Base-by-base conservation (phyloP, 345 rosid species). In the Kernera saxatilis region DNA sequence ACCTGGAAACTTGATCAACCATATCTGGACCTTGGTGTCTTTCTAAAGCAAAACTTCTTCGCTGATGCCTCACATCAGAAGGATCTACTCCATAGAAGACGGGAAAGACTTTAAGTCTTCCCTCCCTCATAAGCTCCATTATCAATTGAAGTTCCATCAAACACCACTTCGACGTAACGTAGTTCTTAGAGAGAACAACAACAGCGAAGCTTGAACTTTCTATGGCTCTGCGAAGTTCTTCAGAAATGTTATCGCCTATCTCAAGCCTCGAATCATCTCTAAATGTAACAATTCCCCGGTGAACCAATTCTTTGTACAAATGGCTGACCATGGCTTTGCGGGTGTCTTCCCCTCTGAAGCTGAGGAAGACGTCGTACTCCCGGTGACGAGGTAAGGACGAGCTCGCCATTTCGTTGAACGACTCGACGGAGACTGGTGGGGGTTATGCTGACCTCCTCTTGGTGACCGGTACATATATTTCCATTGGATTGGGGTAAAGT, bases 11-110 rank as follows among this genome's bases (percentile, higher is more conserved):
- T 17, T 15, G 61, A 2, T 60, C 56, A 0, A 1, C 48, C 17
- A 0, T 9, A 0, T n/a, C 36, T 21, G 54, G 23, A 30, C 11
- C 3, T 25, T 57, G 10, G 49, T 57, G 36, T 23, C 25, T 12
- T 30, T 2, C 10, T 3, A 77, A 37, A 21, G 15, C 44, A 15
- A 65, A 77, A 36, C 45, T 67, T 54, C 71, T 57, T 1, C 0
- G 5, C 45, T 78, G 73, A 10, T 66, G 22, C 40, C 70, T 53
- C 5, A 53, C 69, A 10, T 2, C 23, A 5, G 77, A 64, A 0
- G 77, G 80, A 4, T 59, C 25, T 6, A 76, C 57, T 4, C 25
- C 8, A n/a, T 54, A 46, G 67, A 76, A 76, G 33, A 76, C n/a
- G 4, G 77, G 80, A 14, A 77, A 5, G 6, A 72, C 80, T 0